Evolutionary conservation across 2,329 filamentous ascomycete species (phyloP).

Genomic region (Dryadomyces quercus-mongolicae): DNA sequence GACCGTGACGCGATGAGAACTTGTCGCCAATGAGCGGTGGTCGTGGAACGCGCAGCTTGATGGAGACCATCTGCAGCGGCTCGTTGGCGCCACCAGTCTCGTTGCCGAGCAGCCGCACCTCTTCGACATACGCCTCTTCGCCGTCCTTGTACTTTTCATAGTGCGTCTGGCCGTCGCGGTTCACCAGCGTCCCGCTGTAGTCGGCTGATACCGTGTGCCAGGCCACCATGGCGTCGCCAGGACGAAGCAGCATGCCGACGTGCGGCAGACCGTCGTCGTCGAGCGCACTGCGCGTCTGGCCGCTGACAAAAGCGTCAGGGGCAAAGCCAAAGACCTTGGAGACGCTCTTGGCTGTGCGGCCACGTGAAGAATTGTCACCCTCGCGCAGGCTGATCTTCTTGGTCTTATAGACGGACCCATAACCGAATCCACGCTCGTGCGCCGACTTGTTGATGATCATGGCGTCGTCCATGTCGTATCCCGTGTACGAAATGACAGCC

Average conservation of each 20-base stretch:
- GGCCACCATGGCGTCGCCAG: slow-evolving; percentile 77
- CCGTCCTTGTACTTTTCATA: slow-evolving; percentile 91
- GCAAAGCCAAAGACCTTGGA: slow-evolving; percentile 87
- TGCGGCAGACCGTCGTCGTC: slow-evolving; percentile 81
- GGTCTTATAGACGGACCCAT: slow-evolving; percentile 96
- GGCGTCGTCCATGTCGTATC: slow-evolving; percentile 99
- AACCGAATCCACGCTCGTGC: slow-evolving; percentile 88
- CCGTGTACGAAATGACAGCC: slow-evolving; percentile 95
- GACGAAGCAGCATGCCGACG: slow-evolving; percentile 63
- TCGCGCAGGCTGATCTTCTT: slow-evolving; percentile 84
- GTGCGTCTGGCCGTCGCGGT: slow-evolving; percentile 74
- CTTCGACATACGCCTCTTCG: slow-evolving; percentile 81
- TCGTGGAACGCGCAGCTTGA: slow-evolving; percentile 87
- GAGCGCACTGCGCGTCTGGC: slow-evolving; percentile 57
- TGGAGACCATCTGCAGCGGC: slow-evolving; percentile 74
- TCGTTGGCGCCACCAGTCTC: slow-evolving; percentile 59
- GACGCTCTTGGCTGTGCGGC: slow-evolving; percentile 53
- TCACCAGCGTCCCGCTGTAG: slow-evolving; percentile 65
- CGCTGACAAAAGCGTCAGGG: slow-evolving; percentile 59
- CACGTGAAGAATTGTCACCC: slow-evolving; percentile 41
- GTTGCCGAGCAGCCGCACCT: slow-evolving; percentile 79
- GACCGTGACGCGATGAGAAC: slow-evolving; percentile 95
- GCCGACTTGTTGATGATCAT: slow-evolving; percentile 99
- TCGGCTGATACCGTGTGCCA: slow-evolving; percentile 82
- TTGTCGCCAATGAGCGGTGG: slow-evolving; percentile 94